These are phyloP conservation scores for Lachnellula occidentalis DNA, from an alignment of 2,329 filamentous ascomycete species.

Conservation along the genomic window DNA sequence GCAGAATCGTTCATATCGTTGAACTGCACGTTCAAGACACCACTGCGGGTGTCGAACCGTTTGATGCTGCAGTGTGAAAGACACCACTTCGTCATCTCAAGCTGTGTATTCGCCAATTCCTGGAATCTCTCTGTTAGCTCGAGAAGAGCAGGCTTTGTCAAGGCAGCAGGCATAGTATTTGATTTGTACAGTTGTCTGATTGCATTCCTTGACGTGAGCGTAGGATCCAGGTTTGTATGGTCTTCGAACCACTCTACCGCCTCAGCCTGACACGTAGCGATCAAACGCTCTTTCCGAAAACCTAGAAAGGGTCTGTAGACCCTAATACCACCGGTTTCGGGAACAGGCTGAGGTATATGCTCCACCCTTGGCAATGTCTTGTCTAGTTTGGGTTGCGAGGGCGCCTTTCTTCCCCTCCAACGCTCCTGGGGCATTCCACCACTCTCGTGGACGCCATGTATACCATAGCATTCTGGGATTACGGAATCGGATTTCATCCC, in stretches of 20 bases:
- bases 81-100: slow-evolving; percentile 48
- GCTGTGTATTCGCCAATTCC: slow-evolving; percentile 38
- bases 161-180: slow-evolving; percentile 59
- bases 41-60: slow-evolving; percentile 27
- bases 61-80: slow-evolving; percentile 42
- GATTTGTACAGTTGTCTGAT: slow-evolving; percentile 60
- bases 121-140: slow-evolving; percentile 50
- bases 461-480: slow-evolving; percentile 79
- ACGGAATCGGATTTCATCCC: slow-evolving; percentile 60
- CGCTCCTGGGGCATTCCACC: slow-evolving; percentile 33
- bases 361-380: neutral
- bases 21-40: slow-evolving; percentile 28
- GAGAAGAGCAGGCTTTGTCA: slow-evolving; percentile 61
- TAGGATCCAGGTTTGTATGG: slow-evolving; percentile 71
- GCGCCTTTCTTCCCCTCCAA: no score
- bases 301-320: slow-evolving; percentile 64
- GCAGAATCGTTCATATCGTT: slow-evolving; percentile 6
- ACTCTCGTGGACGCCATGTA: slow-evolving; percentile 67
- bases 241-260: slow-evolving; percentile 77
- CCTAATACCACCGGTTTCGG: slow-evolving; percentile 59
- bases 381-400: neutral
- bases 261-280: slow-evolving; percentile 66
- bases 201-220: slow-evolving; percentile 75
- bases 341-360: slow-evolving; percentile 2
- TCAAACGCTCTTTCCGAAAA: slow-evolving; percentile 68